phyloP scores from a whole-genome alignment of 1,284 basidiomycete species.

The Exobasidium rhododendri region DNA sequence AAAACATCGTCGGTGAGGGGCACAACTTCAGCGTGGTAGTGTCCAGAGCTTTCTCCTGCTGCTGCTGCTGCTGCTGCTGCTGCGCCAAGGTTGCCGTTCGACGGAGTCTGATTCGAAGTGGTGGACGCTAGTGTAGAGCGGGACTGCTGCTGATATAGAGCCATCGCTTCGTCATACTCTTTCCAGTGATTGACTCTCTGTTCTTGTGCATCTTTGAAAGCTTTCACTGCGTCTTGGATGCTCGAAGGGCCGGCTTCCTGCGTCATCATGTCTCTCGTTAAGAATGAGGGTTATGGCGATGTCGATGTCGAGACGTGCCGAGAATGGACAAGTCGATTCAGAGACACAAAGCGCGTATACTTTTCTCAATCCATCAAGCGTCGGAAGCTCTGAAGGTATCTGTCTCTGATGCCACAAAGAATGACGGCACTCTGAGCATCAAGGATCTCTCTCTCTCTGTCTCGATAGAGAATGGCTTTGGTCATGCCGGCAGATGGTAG shows the following conservation, averaged over 20 bases:
- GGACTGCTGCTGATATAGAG: conserved; percentile 15
- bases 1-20: conserved; percentile 16
- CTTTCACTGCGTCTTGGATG: conserved; percentile 23
- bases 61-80: not conserved
- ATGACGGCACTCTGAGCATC: too few species aligned
- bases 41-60: not conserved
- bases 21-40: conserved; percentile 11
- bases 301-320: too few species aligned
- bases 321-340: too few species aligned
- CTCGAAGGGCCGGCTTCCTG: conserved; percentile 13
- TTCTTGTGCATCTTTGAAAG: conserved; percentile 36
- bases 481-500: too few species aligned
- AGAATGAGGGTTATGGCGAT: too few species aligned
- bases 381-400: too few species aligned
- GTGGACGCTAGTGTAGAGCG: not conserved
- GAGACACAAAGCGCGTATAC: too few species aligned
- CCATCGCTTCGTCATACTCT: conserved; percentile 40
- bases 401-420: too few species aligned
- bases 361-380: too few species aligned
- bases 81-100: not conserved
- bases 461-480: too few species aligned
- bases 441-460: too few species aligned
- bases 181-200: conserved; percentile 30
- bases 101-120: not conserved
- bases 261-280: not conserved